A percentile compares a stretch with the other conserved stretches of the same genome.
Conservation (phyloP, 805 yeast species). For the Ogataea trehalophila region DNA sequence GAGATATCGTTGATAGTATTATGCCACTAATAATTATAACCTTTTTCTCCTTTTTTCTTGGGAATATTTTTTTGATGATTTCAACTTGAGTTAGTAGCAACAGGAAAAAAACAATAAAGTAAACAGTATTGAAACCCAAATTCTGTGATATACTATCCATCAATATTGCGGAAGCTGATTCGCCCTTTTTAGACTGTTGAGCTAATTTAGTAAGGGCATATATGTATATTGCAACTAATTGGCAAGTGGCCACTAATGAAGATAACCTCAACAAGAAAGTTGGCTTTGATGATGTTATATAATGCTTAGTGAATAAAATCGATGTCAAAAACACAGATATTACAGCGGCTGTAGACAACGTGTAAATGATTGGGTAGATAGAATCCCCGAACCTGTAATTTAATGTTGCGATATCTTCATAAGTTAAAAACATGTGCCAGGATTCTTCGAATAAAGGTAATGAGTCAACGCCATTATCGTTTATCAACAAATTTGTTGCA, state of each 20-base stretch:
- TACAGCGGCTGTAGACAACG: conserved; percentile 60
- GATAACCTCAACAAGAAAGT: conserved; percentile 46
- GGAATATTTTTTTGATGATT: conserved; percentile 61
- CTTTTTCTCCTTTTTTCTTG: conserved; percentile 64
- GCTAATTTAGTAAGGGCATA: conserved; percentile 43
- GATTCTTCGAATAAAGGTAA: conserved; percentile 42
- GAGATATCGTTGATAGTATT: conserved; percentile 47
- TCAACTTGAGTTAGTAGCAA: conserved; percentile 68
- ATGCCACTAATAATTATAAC: conserved; percentile 57
- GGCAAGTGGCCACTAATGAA: conserved; percentile 48
- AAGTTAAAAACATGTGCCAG: conserved; percentile 43
- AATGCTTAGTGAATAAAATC: conserved; percentile 57
- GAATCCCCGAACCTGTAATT: conserved; percentile 41
- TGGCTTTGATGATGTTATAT: conserved; percentile 48
- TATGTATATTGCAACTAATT: conserved; percentile 46
- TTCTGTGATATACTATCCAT: conserved; percentile 40
- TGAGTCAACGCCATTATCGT: conserved; percentile 18
- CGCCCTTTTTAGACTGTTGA: conserved; percentile 42
- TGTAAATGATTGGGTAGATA: conserved; percentile 56
- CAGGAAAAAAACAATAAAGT: conserved; percentile 51
- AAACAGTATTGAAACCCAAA: conserved; percentile 47
- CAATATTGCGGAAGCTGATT: conserved; percentile 39
- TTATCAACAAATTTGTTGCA: conserved; percentile 14
- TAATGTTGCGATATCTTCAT: conserved; percentile 32
- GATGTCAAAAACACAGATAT: conserved; percentile 59